Percentiles rank a stretch among this genome's conserved stretches.
Conservation (phyloP, 2,329 filamentous ascomycete species). For the Onygena corvina region DNA sequence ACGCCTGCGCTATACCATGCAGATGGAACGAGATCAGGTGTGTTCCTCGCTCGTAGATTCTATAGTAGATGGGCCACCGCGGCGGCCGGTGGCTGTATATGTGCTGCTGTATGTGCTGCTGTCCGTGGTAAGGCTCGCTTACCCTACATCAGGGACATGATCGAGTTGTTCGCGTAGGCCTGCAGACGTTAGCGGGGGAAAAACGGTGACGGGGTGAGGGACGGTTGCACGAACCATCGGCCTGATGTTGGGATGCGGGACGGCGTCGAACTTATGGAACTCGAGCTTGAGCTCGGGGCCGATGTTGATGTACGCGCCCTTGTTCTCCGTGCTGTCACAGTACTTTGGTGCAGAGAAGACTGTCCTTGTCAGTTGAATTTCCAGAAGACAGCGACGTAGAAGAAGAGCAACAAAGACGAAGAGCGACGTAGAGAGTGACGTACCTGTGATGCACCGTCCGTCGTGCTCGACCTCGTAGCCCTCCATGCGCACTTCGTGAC, state of each 20-base stretch:
- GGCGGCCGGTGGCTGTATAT: too few species aligned
- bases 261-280: constrained; percentile 89
- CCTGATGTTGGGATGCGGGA: constrained; percentile 88
- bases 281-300: constrained; percentile 80
- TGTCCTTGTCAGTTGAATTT: constrained; percentile 22
- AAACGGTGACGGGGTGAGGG: neutral
- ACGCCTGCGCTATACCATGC: neutral
- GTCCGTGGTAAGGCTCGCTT: neutral
- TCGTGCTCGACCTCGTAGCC: constrained; percentile 98
- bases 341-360: constrained; percentile 97
- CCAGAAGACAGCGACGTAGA: neutral
- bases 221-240: constrained; percentile 56
- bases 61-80: neutral
- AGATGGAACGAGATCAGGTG: neutral
- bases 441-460: constrained; percentile 85
- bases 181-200: constrained; percentile 11
- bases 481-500: constrained; percentile 96
- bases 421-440: constrained; percentile 23
- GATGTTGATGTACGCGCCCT: constrained; percentile 96
- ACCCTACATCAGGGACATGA: constrained; percentile 26
- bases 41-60: constrained; percentile 1
- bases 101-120: too few species aligned
- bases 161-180: constrained; percentile 38
- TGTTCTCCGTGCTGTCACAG: constrained; percentile 96
- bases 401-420: neutral